Evolutionary conservation across 768 basidiomycete species (phyloP).

Genomic region (Psilocybe subaeruginosa): DNA sequence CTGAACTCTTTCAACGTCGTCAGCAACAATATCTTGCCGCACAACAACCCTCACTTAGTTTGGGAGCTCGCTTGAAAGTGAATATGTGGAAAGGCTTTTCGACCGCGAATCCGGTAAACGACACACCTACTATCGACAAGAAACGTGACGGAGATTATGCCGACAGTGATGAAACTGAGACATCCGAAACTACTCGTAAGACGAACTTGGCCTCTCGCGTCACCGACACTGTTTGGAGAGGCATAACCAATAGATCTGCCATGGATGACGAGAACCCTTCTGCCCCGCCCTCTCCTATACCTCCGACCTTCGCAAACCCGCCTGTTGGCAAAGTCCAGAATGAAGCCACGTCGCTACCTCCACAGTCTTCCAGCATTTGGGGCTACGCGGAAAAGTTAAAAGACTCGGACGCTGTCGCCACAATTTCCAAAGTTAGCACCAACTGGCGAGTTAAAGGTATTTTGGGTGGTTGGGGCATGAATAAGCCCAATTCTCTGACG

Average conservation of each 20-base stretch:
- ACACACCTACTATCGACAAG: constrained; percentile 38
- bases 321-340: background rate
- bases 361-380: constrained; percentile 53
- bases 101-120: constrained; percentile 46
- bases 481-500: background rate
- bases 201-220: constrained; percentile 39
- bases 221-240: constrained; percentile 72
- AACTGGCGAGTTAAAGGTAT: constrained; percentile 75
- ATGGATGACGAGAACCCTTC: constrained; percentile 57
- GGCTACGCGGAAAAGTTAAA: constrained; percentile 73
- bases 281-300: constrained; percentile 37
- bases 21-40: constrained; percentile 36
- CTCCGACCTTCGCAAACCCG: constrained; percentile 29
- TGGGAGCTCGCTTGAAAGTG: constrained; percentile 59
- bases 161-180: constrained; percentile 51
- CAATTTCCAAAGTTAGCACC: constrained; percentile 71
- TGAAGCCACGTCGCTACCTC: constrained; percentile 17
- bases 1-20: constrained; percentile 59
- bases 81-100: constrained; percentile 73
- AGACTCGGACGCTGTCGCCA: constrained; percentile 73
- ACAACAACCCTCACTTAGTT: constrained; percentile 38
- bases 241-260: constrained; percentile 74
- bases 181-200: constrained; percentile 21
- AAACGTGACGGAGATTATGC: constrained; percentile 31
- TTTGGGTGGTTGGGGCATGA: constrained; percentile 42